phyloP scores from a whole-genome alignment of 1,139 yeast genomes.

The Pichiaceae sp. region DNA sequence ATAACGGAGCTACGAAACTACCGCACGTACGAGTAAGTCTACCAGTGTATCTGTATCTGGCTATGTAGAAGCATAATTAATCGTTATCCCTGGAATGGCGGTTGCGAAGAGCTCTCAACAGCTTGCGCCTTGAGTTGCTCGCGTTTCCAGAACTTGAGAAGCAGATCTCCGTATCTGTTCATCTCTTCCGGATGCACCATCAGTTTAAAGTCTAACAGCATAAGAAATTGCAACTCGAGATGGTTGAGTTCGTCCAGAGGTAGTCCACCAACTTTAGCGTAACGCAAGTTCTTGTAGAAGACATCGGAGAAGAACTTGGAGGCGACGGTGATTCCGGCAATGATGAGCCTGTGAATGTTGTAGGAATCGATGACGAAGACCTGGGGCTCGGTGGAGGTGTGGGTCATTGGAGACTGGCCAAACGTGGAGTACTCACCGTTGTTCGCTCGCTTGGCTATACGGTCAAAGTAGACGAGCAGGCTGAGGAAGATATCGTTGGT shows the following conservation, averaged over 20 bases:
- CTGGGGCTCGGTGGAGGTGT: slow-evolving; percentile 28
- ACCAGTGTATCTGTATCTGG: no score
- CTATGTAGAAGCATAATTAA: no score
- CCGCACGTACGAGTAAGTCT: no score
- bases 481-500: slow-evolving; percentile 93
- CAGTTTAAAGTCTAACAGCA: slow-evolving; percentile 76
- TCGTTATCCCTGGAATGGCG: not conserved
- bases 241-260: slow-evolving; percentile 92
- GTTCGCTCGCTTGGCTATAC: slow-evolving; percentile 86
- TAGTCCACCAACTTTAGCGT: slow-evolving; percentile 96
- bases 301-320: slow-evolving; percentile 94
- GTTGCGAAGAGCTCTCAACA: not conserved
- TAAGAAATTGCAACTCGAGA: slow-evolving; percentile 79
- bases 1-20: no score
- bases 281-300: slow-evolving; percentile 89
- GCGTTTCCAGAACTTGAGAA: slow-evolving; percentile 77
- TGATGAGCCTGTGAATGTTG: slow-evolving; percentile 87
- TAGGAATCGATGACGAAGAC: slow-evolving; percentile 92
- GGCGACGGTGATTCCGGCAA: slow-evolving; percentile 94
- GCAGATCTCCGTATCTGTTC: slow-evolving; percentile 81
- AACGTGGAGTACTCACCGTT: slow-evolving; percentile 30
- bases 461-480: slow-evolving; percentile 83
- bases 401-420: not conserved
- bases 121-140: slow-evolving; percentile 28
- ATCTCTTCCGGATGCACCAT: slow-evolving; percentile 87